Evolutionary conservation across 225 moss, liverwort and hornwort species (phyloP).

Genomic region (Polytrichum commune): DNA sequence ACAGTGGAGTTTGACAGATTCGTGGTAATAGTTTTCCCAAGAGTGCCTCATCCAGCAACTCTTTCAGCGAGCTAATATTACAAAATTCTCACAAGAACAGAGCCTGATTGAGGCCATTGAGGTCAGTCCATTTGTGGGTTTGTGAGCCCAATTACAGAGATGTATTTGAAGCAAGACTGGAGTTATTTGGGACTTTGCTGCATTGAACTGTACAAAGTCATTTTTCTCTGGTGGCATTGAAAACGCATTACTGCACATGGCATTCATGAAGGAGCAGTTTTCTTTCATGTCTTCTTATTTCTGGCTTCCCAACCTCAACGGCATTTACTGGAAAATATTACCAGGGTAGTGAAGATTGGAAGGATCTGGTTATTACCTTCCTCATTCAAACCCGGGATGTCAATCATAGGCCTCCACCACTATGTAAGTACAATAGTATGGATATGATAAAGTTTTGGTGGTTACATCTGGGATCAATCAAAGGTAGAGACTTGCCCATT

Average conservation of each 20-base stretch:
- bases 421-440: background rate
- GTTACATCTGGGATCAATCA: background rate
- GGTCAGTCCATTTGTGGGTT: constrained; percentile 22
- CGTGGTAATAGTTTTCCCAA: constrained; percentile 19
- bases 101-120: constrained; percentile 21
- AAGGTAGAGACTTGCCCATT: background rate
- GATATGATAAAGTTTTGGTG: background rate
- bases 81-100: constrained; percentile 13
- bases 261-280: background rate
- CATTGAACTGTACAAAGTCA: constrained; percentile 2
- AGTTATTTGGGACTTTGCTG: constrained; percentile 14
- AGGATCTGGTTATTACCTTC: background rate
- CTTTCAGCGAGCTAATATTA: constrained; percentile 17
- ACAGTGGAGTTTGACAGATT: constrained; percentile 27
- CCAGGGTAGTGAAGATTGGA: background rate
- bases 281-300: background rate
- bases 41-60: constrained; percentile 18
- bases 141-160: constrained; percentile 28
- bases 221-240: constrained; percentile 10
- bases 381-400: background rate
- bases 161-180: constrained; percentile 20
- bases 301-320: too few species aligned
- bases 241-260: constrained; percentile 8
- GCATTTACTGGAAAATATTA: background rate
- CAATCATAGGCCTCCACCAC: background rate